phyloP scores from a whole-genome alignment of 2,329 filamentous ascomycete species.

The Microdochium paspali region DNA sequence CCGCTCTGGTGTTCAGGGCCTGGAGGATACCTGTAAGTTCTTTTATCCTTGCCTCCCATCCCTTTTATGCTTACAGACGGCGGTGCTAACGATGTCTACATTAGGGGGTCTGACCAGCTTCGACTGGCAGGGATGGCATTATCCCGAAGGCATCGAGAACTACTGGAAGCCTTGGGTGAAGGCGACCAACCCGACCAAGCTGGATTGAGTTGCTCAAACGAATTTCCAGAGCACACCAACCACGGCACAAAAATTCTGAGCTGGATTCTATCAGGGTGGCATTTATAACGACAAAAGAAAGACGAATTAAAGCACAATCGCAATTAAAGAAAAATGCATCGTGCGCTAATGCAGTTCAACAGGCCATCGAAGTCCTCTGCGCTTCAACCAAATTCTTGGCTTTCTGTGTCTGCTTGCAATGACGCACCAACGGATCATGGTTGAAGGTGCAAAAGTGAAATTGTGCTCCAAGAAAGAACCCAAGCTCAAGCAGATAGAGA shows the following conservation, averaged over 20 bases:
- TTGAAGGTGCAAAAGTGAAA: too few relatives aligned
- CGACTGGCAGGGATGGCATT: constrained; percentile 37
- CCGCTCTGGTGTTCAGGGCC: constrained; percentile 31
- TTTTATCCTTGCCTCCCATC: too few relatives aligned
- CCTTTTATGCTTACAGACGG: too few relatives aligned
- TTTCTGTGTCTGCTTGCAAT: too few relatives aligned
- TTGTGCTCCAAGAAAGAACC: too few relatives aligned
- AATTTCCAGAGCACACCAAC: background rate
- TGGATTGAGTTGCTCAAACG: background rate
- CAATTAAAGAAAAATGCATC: too few relatives aligned
- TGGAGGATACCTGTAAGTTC: constrained; percentile 29
- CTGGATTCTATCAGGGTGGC: constrained; percentile 1
- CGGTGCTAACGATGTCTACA: background rate
- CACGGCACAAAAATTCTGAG: background rate
- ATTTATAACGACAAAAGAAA: background rate
- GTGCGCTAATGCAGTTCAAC: too few relatives aligned
- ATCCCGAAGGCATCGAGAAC: constrained; percentile 30
- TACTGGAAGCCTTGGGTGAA: constrained; percentile 42
- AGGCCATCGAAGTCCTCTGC: too few relatives aligned
- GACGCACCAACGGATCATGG: too few relatives aligned
- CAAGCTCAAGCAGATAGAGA: too few relatives aligned
- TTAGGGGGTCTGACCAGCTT: constrained; percentile 30
- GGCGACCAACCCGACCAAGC: constrained; percentile 22
- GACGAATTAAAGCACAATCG: background rate
- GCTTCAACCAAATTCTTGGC: too few relatives aligned